phyloP scores from a whole-genome alignment of 148 eudicot genomes.

The Cornus controversa region DNA sequence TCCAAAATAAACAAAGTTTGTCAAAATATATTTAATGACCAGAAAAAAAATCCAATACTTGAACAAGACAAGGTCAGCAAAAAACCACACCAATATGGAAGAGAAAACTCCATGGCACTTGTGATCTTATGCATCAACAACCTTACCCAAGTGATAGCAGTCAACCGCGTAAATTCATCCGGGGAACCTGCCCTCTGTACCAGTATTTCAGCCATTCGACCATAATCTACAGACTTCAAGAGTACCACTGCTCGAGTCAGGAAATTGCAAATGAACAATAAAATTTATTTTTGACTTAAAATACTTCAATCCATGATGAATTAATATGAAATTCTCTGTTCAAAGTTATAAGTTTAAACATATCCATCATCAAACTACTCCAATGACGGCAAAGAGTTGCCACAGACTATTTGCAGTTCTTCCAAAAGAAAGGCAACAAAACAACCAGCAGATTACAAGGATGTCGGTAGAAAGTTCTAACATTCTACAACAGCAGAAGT shows the following conservation, averaged over 20 bases:
- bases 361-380: conserved; percentile 2
- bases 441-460: not conserved
- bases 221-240: conserved; percentile 98
- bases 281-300: conserved; percentile 4
- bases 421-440: not conserved
- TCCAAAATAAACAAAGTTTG: not conserved
- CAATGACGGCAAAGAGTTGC: not conserved
- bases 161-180: conserved; percentile 93
- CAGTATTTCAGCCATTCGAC: conserved; percentile 99
- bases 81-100: not conserved
- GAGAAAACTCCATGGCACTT: not conserved
- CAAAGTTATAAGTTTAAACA: not conserved
- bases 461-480: not conserved
- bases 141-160: conserved; percentile 97
- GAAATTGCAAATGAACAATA: conserved; percentile 19
- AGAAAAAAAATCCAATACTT: conserved; percentile 4
- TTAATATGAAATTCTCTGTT: not conserved
- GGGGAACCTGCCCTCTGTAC: conserved; percentile 87
- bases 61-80: conserved; percentile 7
- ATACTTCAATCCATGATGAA: not conserved
- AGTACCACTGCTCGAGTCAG: conserved; percentile 37
- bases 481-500: conserved; percentile 11
- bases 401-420: not conserved
- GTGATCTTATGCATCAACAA: not conserved
- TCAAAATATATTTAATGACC: not conserved